Base-by-base conservation (phyloP, 179 eudicot genomes). In the Carnegiea gigantea region DNA sequence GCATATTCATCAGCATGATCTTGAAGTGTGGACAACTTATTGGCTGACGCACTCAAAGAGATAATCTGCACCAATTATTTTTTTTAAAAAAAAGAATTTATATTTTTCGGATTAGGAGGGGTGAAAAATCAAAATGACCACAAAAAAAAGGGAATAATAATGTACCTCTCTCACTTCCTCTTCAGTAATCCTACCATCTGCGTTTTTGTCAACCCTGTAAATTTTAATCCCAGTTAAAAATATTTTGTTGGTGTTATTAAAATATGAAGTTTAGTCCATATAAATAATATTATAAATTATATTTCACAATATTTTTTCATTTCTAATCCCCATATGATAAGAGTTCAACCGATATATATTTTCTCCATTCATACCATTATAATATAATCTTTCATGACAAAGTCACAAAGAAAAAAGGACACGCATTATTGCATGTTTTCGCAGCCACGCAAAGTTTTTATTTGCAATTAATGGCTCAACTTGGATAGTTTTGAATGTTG, bases 141-240 rank as follows among this genome's bases (percentile, higher is more conserved):
- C 46, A 57, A 15, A 67, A 18, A 62, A 44, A 65, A 49, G 3
- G 62, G 62, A 17, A 57, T 33, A 33, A 33, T 53, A 53, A 13
- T 17, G 1, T 86, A 95, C 99, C 98, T 95, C 91, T 85, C 82
- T 91, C 65, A 95, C 99, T 88, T 95, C 98, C 21, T 87, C 98
- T 87, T 93, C 97, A 12, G 94, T 87, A 57, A 95, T 95, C 82
- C 94, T 88, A 0, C 99, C 99, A 86, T 95, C 98, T 1, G 95
- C 95, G 83, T 95, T 91, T 86, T 95, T 93, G 82, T 95, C 99
- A 73, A 95, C 98, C 99, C 99, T 95, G 88, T 40, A 86, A 46
- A 57, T 78, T 48, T 15, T 57, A 57, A 18, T 53, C 14, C 62
- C 62, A 15, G 6, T 3, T 5, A 53, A 53, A 53, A 53, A 53